A percentile compares a stretch with the other conserved stretches of the same genome.
These are phyloP conservation scores for Salvia sclarea DNA, from an alignment of 305 asterid genomes.

Conservation along the genomic window DNA sequence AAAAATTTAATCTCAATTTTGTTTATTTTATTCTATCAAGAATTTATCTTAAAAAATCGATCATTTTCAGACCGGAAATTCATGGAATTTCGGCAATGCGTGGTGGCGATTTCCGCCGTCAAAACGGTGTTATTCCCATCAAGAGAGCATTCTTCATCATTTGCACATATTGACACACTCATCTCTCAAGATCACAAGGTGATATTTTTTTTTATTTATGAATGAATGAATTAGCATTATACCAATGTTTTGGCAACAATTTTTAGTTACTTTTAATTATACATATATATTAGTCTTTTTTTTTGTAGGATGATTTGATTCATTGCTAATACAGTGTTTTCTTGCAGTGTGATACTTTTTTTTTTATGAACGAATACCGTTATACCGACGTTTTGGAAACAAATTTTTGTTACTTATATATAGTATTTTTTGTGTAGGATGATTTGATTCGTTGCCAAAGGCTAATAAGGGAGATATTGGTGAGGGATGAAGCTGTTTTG, in stretches of 20 bases:
- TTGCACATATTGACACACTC: conserved; percentile 35
- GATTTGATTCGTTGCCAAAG: conserved; percentile 48
- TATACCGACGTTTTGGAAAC: neutral
- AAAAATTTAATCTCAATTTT: neutral
- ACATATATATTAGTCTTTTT: neutral
- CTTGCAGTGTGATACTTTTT: no score
- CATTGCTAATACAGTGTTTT: no score
- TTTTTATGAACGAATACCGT: neutral
- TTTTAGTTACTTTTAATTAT: neutral
- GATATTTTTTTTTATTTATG: neutral
- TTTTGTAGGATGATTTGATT: conserved; percentile 47
- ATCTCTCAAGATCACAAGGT: conserved; percentile 59
- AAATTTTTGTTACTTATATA: neutral
- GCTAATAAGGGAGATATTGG: conserved; percentile 34
- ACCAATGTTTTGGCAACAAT: neutral
- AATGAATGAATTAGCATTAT: no score
- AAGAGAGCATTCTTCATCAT: conserved; percentile 16
- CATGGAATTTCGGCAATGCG: conserved; percentile 54
- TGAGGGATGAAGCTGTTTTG: neutral
- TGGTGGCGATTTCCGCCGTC: conserved; percentile 52
- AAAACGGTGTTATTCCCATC: conserved; percentile 20
- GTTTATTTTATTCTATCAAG: neutral
- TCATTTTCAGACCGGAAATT: conserved; percentile 46
- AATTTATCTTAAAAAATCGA: no score
- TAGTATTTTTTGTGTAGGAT: conserved; percentile 37